phyloP scores from a whole-genome alignment of 495 filamentous ascomycete species.

The Neurospora discreta region DNA sequence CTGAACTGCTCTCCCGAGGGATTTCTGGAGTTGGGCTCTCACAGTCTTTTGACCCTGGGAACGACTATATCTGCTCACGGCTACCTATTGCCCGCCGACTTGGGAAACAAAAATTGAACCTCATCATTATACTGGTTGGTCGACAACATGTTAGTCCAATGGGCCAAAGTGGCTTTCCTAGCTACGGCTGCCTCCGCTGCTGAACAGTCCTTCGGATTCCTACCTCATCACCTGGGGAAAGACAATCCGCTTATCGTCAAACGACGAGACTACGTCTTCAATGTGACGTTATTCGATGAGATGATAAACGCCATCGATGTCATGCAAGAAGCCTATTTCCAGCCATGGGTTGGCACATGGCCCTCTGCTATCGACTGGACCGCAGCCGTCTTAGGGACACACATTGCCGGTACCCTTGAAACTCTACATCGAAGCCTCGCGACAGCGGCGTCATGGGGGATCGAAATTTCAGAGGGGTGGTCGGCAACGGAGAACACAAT shows the following conservation, averaged over 20 bases:
- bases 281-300: conserved; percentile 23
- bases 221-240: neutral
- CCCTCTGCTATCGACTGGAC: conserved; percentile 91
- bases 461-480: neutral
- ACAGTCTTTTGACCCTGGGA: neutral
- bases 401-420: conserved; percentile 57
- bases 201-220: neutral
- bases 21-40: neutral
- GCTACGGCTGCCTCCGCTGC: conserved; percentile 5
- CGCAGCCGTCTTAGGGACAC: conserved; percentile 72
- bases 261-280: neutral
- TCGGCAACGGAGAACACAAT: conserved; percentile 51
- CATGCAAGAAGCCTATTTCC: conserved; percentile 71
- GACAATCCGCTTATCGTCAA: neutral
- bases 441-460: conserved; percentile 28
- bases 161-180: conserved; percentile 4
- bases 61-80: neutral
- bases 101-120: neutral
- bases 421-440: conserved; percentile 43
- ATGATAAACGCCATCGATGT: conserved; percentile 53
- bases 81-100: neutral
- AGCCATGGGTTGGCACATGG: conserved; percentile 71
- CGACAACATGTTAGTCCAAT: neutral
- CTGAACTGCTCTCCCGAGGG: neutral
- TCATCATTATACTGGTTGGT: neutral